A percentile compares a stretch with the other conserved stretches of the same genome.
Evolutionary conservation across 768 basidiomycete genomes (phyloP).

Genomic region (Podaxis pistillaris): DNA sequence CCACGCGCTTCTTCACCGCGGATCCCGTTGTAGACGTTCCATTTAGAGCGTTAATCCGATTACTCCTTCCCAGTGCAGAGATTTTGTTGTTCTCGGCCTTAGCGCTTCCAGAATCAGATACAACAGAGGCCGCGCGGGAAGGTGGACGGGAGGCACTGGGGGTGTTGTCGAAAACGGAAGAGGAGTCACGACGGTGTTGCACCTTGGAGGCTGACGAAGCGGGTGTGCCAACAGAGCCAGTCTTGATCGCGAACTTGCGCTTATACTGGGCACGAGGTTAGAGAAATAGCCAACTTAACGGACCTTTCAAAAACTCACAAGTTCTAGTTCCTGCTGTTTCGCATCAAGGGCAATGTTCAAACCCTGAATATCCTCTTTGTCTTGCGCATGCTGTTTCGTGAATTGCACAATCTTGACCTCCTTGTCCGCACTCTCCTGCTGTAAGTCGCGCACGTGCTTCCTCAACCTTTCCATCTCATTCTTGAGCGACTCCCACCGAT

Average conservation of each 20-base stretch:
- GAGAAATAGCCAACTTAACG: neutral
- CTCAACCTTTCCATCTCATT: constrained; percentile 61
- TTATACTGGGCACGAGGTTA: constrained; percentile 48
- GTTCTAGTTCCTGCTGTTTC: constrained; percentile 91
- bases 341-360: constrained; percentile 90
- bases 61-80: constrained; percentile 48
- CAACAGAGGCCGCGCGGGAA: constrained; percentile 52
- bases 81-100: constrained; percentile 34
- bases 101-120: constrained; percentile 46
- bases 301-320: constrained; percentile 52
- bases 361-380: constrained; percentile 78
- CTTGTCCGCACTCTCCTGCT: constrained; percentile 81
- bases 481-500: constrained; percentile 47
- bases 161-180: constrained; percentile 52
- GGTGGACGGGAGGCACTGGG: constrained; percentile 52
- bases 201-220: constrained; percentile 36
- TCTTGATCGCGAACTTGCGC: constrained; percentile 52
- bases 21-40: constrained; percentile 25
- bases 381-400: constrained; percentile 60
- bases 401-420: constrained; percentile 78
- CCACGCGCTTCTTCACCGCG: constrained; percentile 23
- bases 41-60: constrained; percentile 36
- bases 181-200: constrained; percentile 51
- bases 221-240: constrained; percentile 55
- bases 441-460: constrained; percentile 63